Evolutionary conservation across 495 filamentous ascomycete genomes (phyloP), one percentile per base, ranked within the genome.

Genomic region (Parachaetomium inaequale): DNA sequence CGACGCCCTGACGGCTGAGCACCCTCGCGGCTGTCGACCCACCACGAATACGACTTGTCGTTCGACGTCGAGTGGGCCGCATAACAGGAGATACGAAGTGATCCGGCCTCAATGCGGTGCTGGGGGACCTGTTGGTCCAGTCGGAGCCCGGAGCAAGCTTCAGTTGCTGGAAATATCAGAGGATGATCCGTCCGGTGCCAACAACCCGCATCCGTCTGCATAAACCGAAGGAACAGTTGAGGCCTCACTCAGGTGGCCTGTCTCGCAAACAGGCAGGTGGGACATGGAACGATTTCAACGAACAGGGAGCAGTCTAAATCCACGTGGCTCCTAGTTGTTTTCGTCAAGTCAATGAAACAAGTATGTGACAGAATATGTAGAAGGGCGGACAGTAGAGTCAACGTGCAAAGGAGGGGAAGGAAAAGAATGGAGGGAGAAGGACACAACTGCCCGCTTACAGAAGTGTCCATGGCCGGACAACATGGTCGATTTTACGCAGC

Each of bases 1-100:
- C 19, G 12, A 17, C 43, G 56, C 56, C 56, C 62, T 64, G 46
- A 42, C 31, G 51, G 62, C 55, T 57, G 56, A 59, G 25, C 43
- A 57, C 49, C 62, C n/a, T 54, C 45, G 31, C 31, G 51, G 43
- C 51, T 31, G 29, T 43, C 31, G 62, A 46, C 56, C 49, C 62
- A 59, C 62, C 31, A n/a, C 10, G 15, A 43, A 59, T 59, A 59
- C 57, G 57, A 51, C 46, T 14, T 23, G 34, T 36, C 23, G 29
- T 38, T 28, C 36, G 36, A 47, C 55, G 8, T 32, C 40, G 17
- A 32, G n/a, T 25, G n/a, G 42, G 36, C 42, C 32, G 40, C 26
- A 28, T 45, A 38, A 21, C n/a, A 10, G 29, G 11, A 34, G 40
- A 58, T 58, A 58, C 55, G 55, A 58, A 58, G 55, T 2, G 34